phyloP scores from a whole-genome alignment of 2,329 filamentous ascomycete genomes.

The Aspergillus aculeatus region DNA sequence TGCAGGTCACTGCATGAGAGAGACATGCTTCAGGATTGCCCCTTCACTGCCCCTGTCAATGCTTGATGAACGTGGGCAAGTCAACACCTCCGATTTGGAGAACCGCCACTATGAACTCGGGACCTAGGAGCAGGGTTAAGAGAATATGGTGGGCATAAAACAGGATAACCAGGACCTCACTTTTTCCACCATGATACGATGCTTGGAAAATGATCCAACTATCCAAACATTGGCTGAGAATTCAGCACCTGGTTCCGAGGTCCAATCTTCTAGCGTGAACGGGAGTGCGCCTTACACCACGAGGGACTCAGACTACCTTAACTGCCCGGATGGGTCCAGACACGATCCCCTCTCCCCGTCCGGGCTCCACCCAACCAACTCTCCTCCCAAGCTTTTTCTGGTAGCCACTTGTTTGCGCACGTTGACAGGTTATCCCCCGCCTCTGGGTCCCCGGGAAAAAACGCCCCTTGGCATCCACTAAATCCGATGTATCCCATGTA shows the following conservation, averaged over 20 bases:
- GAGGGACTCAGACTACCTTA: background rate
- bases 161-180: no score
- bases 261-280: background rate
- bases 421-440: conserved; percentile 16
- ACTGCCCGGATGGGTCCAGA: background rate
- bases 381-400: conserved; percentile 11
- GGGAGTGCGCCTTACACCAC: background rate
- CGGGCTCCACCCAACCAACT: conserved; percentile 5
- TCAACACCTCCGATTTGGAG: background rate
- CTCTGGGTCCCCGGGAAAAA: background rate
- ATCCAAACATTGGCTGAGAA: background rate
- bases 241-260: background rate
- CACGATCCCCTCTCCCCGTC: conserved; percentile 4
- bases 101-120: background rate
- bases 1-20: background rate
- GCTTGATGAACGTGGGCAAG: background rate
- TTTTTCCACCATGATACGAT: no score
- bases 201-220: no score
- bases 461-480: background rate
- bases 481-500: no score
- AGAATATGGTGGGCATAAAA: no score
- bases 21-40: background rate
- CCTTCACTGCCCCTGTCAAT: background rate
- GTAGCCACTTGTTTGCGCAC: conserved; percentile 25
- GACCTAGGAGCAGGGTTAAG: no score